phyloP scores from a whole-genome alignment of 2,329 filamentous ascomycete genomes.

The Pseudogymnoascus sp. region DNA sequence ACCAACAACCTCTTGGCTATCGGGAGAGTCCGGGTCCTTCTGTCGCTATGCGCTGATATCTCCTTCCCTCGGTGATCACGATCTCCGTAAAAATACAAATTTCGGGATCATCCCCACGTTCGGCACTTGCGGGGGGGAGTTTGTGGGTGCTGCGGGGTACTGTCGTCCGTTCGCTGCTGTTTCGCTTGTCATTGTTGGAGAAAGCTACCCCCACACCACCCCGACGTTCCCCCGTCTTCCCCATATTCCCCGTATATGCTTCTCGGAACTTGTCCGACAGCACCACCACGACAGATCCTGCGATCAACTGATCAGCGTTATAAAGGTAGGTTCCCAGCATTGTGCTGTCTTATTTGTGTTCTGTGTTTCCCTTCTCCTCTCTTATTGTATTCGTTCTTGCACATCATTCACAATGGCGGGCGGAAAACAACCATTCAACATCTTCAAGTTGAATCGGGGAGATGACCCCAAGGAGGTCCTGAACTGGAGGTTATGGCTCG shows the following conservation, averaged over 20 bases:
- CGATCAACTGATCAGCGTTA: neutral
- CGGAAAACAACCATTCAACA: conserved; percentile 49
- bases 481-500: conserved; percentile 74
- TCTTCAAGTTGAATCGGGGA: conserved; percentile 58
- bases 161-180: no score
- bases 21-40: neutral
- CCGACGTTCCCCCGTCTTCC: neutral
- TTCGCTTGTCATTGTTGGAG: neutral
- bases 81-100: neutral
- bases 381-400: neutral
- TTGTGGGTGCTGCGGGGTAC: neutral
- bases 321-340: neutral
- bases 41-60: neutral
- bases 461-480: conserved; percentile 63
- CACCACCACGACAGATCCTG: neutral
- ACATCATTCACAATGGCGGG: conserved; percentile 37
- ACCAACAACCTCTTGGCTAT: neutral
- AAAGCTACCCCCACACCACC: neutral
- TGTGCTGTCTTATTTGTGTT: neutral
- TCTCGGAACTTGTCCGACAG: neutral
- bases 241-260: neutral
- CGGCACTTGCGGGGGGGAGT: neutral
- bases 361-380: neutral
- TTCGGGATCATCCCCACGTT: neutral
- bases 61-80: neutral